Evolutionary conservation across 2,329 filamentous ascomycete species (phyloP), one percentile per base, ranked within the genome.

Genomic region (Diaporthe vaccinii): DNA sequence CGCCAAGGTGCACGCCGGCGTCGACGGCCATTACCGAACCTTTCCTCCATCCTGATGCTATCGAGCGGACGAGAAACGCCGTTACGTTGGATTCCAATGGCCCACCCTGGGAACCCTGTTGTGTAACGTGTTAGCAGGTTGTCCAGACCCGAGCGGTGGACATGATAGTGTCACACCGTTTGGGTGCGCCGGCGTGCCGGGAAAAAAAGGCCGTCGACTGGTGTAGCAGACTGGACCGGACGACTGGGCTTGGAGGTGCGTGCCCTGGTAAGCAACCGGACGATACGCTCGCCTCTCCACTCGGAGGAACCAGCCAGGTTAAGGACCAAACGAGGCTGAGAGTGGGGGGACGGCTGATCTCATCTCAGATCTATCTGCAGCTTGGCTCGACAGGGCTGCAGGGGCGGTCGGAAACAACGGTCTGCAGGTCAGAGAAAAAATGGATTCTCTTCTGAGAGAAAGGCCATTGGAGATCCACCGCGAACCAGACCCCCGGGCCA

Each of bases 21-120:
- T 99, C 97, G 71, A 99, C 93, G n/a, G 96, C 95, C 39, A 98
- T 87, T 55, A 98, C 84, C 0, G 95, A 98, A 59, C 94, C 93
- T 79, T 92, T 93, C 67, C 89, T 87, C 97, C 97, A 99, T 77
- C 92, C 90, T 71, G 93, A 91, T 41, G 92, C 90, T 14, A 93
- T 89, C 6, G 96, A 96, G 62, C 96, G 93, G 62, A 98, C 94
- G 28, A 99, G 90, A 75, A 98, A 92, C 3, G 95, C 95, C 0
- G 96, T 98, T 34, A 95, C 93, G 82, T 96, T 97, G 83, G 95
- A 93, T 88, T 99, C 97, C 80, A 91, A 90, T 44, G 97, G 97
- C 71, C 97, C 97, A 75, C 97, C 97, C 69, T 95, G 95, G 61
- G 95, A 92, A 78, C 97, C 97, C 95, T 98, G 81, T 78, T 75